Conservation (phyloP, 2,329 filamentous ascomycete species). For the Phoma sp. region DNA sequence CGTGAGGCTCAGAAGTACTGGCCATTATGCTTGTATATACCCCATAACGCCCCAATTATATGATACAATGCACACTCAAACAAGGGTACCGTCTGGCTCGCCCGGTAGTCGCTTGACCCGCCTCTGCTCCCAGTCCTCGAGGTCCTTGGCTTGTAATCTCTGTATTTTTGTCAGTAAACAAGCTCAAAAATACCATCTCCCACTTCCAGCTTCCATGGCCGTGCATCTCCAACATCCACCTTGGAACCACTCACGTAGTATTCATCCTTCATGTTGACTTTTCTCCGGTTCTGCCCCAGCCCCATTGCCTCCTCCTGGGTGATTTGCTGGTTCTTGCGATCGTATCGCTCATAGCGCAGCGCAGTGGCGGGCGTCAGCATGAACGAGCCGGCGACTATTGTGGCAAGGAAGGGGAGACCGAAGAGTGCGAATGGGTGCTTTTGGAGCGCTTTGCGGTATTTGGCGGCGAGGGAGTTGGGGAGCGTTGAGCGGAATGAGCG, state of each 20-base stretch:
- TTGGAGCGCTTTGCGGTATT: constrained; percentile 77
- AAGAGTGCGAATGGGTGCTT: constrained; percentile 90
- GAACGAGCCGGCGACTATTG: constrained; percentile 92
- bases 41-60: constrained; percentile 6
- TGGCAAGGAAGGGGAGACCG: constrained; percentile 86
- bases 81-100: constrained; percentile 82
- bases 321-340: constrained; percentile 85
- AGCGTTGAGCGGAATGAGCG: constrained; percentile 63
- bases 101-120: constrained; percentile 87
- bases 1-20: constrained; percentile 1
- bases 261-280: constrained; percentile 81
- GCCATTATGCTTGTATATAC: background rate
- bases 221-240: background rate
- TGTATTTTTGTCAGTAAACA: constrained; percentile 48
- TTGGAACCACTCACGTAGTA: constrained; percentile 72
- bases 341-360: constrained; percentile 89
- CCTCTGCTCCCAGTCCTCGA: constrained; percentile 97
- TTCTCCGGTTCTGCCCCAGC: constrained; percentile 72
- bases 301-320: constrained; percentile 86
- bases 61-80: constrained; percentile 22
- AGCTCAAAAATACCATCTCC: too few relatives aligned
- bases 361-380: constrained; percentile 93
- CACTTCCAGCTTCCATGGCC: background rate
- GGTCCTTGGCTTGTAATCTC: constrained; percentile 83
- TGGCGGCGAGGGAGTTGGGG: constrained; percentile 69